Evolutionary conservation across 805 yeast genomes (phyloP).

Genomic region (Starmerella etchellsii): DNA sequence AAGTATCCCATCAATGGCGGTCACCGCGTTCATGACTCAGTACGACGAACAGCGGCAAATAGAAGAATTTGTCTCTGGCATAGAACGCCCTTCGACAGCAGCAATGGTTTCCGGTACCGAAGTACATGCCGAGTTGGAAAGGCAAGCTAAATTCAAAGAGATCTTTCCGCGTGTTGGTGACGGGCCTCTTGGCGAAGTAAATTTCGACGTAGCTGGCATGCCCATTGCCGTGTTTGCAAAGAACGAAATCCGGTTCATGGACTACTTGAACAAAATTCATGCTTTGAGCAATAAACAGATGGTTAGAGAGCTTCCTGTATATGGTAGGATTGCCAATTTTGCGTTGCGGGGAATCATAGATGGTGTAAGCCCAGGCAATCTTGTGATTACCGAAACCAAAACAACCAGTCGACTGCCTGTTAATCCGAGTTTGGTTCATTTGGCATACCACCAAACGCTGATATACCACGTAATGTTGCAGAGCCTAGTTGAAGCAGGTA

Average conservation of each 20-base stretch:
- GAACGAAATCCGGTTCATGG: background rate
- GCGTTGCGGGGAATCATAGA: slow-evolving; percentile 24
- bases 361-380: slow-evolving; percentile 9
- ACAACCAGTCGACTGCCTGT: slow-evolving; percentile 11
- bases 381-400: slow-evolving; percentile 24
- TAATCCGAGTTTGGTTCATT: slow-evolving; percentile 15
- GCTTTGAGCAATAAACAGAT: too few relatives aligned
- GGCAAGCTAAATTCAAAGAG: too few relatives aligned
- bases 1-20: slow-evolving; percentile 1
- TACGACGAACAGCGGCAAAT: slow-evolving; percentile 13
- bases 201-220: too few relatives aligned
- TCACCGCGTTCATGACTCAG: slow-evolving; percentile 16
- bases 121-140: background rate
- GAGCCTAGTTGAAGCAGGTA: background rate
- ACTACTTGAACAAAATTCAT: background rate
- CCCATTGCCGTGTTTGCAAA: background rate
- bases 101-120: background rate
- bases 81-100: background rate
- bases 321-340: slow-evolving; percentile 21
- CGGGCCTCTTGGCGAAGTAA: too few relatives aligned
- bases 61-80: background rate
- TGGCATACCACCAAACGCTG: slow-evolving; percentile 28
- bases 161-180: too few relatives aligned
- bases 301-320: slow-evolving; percentile 24
- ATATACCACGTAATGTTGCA: slow-evolving; percentile 21